Percentiles rank a stretch among this genome's conserved stretches.
phyloP scores from a whole-genome alignment of 176 grass and related monocot species.

The Carex kokanica region DNA sequence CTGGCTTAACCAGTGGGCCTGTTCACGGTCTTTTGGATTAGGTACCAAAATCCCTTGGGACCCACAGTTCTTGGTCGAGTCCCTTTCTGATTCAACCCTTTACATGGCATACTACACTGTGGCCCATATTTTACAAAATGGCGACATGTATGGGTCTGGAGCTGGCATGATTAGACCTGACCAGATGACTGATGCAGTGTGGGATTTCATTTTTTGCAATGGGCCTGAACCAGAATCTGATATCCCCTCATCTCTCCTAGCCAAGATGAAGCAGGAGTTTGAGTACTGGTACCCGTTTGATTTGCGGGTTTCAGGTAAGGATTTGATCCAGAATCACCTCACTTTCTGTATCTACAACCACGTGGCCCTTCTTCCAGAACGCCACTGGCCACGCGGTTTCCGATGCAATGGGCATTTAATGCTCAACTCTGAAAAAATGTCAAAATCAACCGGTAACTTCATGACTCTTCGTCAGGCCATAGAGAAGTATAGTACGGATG shows the following conservation, averaged over 20 bases:
- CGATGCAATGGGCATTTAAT: conserved; percentile 82
- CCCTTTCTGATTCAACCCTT: conserved; percentile 79
- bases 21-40: conserved; percentile 73
- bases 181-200: conserved; percentile 71
- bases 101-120: conserved; percentile 83
- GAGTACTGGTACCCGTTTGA: conserved; percentile 89
- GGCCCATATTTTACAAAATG: conserved; percentile 57
- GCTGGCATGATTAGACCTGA: conserved; percentile 41
- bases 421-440: conserved; percentile 93
- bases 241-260: conserved; percentile 43
- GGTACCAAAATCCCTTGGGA: conserved; percentile 83
- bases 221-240: conserved; percentile 45
- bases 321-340: conserved; percentile 80
- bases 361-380: conserved; percentile 51
- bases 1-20: conserved; percentile 80
- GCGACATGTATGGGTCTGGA: conserved; percentile 61
- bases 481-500: conserved; percentile 60
- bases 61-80: conserved; percentile 66
- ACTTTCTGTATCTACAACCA: conserved; percentile 86
- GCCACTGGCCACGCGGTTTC: conserved; percentile 72
- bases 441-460: conserved; percentile 82
- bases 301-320: conserved; percentile 76
- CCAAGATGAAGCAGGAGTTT: conserved; percentile 75
- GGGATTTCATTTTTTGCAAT: conserved; percentile 63
- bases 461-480: conserved; percentile 60